phyloP scores from a whole-genome alignment of 176 grass and related monocot species.

The sorghum (Sorghum bicolor) region DNA sequence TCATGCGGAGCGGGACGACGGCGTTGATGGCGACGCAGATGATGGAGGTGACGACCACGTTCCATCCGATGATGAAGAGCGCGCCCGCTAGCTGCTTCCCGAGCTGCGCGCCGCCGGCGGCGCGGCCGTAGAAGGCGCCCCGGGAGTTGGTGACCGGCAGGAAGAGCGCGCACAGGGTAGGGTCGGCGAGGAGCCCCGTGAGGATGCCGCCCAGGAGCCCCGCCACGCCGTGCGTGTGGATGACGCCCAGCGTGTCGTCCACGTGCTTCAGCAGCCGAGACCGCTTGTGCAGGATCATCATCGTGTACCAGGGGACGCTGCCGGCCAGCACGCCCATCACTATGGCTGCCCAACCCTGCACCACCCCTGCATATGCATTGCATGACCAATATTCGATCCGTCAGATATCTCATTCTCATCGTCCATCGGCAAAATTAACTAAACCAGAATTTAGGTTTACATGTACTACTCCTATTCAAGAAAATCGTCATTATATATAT shows the following conservation, averaged over 20 bases:
- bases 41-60: slow-evolving; percentile 39
- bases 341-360: slow-evolving; percentile 71
- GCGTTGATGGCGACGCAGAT: slow-evolving; percentile 58
- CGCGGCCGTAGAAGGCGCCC: slow-evolving; percentile 50
- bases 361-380: slow-evolving; percentile 34
- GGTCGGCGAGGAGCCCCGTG: slow-evolving; percentile 51
- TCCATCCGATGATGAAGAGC: slow-evolving; percentile 65
- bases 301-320: slow-evolving; percentile 74
- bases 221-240: slow-evolving; percentile 75
- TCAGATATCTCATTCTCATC: too few relatives aligned
- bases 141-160: slow-evolving; percentile 45
- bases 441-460: neutral
- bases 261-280: slow-evolving; percentile 39
- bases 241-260: slow-evolving; percentile 70
- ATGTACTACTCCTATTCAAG: too few relatives aligned
- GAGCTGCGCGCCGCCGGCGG: slow-evolving; percentile 43
- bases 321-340: slow-evolving; percentile 65
- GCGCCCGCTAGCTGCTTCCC: slow-evolving; percentile 55
- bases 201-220: slow-evolving; percentile 52
- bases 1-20: slow-evolving; percentile 56
- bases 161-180: slow-evolving; percentile 58
- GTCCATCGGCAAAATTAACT: too few relatives aligned
- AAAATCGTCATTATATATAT: neutral
- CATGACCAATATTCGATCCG: too few relatives aligned
- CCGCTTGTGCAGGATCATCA: slow-evolving; percentile 79